Conservation (phyloP, 1,284 basidiomycete genomes). For the Somion occarium region DNA sequence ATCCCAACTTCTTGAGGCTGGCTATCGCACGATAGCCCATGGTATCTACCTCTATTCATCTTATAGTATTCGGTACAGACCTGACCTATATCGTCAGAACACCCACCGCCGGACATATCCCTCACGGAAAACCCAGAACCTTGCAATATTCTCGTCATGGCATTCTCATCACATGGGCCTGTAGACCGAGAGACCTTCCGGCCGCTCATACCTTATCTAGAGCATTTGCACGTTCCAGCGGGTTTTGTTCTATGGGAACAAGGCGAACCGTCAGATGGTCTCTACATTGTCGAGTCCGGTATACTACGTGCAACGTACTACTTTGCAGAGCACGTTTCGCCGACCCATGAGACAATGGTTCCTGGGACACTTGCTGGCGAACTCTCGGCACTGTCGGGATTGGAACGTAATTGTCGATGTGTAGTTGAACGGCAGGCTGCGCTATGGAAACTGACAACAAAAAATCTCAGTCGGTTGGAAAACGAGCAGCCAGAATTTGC, state of each 20-base stretch:
- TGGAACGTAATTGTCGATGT: constrained; percentile 81
- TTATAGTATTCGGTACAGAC: neutral
- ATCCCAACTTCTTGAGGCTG: constrained; percentile 74
- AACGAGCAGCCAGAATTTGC: constrained; percentile 63
- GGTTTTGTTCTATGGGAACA: constrained; percentile 75
- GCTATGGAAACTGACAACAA: constrained; percentile 73
- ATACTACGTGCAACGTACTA: constrained; percentile 77
- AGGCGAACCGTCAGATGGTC: constrained; percentile 71
- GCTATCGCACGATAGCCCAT: constrained; percentile 60
- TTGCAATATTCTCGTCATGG: constrained; percentile 65
- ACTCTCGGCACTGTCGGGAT: constrained; percentile 73
- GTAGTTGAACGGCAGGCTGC: constrained; percentile 74
- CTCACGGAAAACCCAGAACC: constrained; percentile 40
- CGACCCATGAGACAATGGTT: constrained; percentile 87
- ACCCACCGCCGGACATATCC: constrained; percentile 18
- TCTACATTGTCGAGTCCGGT: constrained; percentile 85
- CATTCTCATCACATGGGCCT: constrained; percentile 66
- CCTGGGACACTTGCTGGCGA: constrained; percentile 90
- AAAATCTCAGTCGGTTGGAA: constrained; percentile 57
- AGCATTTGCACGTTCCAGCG: constrained; percentile 50
- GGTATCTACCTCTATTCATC: constrained; percentile 33
- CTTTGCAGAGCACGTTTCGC: constrained; percentile 64
- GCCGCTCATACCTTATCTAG: constrained; percentile 71
- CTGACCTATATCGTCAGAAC: constrained; percentile 18
- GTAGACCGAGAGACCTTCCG: constrained; percentile 44